phyloP scores from a whole-genome alignment of 2,329 filamentous ascomycete genomes.

The Sarocladiaceae sp. region DNA sequence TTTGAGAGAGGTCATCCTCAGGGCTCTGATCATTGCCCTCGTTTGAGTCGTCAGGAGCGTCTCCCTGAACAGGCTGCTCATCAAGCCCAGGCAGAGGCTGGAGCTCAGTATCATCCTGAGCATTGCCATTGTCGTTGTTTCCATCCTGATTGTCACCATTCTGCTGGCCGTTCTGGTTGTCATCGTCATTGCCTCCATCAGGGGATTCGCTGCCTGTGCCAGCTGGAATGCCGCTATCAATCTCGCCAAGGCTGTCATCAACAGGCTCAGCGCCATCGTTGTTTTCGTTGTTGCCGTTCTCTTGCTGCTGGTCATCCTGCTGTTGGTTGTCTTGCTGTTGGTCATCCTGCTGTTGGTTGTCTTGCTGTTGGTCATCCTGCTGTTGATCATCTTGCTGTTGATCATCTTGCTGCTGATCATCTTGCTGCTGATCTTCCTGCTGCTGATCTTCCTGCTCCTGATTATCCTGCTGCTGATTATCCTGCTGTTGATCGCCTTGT shows the following conservation, averaged over 20 bases:
- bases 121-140: conserved; percentile 6
- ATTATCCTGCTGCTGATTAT: conserved; percentile 4
- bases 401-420: conserved; percentile 1
- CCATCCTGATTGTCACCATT: neutral
- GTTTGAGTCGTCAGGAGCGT: neutral
- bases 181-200: neutral
- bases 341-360: neutral
- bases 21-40: too few species aligned
- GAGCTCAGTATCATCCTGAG: conserved; percentile 2
- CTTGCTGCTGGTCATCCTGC: neutral
- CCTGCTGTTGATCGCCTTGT: neutral
- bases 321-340: neutral
- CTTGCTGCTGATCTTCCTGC: conserved; percentile 2
- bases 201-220: too few species aligned
- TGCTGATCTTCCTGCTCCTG: neutral
- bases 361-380: neutral
- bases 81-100: neutral
- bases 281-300: neutral
- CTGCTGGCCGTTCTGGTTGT: neutral
- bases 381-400: conserved; percentile 5
- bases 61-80: neutral
- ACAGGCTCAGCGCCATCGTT: neutral
- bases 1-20: too few species aligned
- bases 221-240: too few species aligned
- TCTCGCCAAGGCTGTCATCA: too few species aligned